Evolutionary conservation across 371 early-diverging fungal genomes (phyloP).

Genomic region (Furculomyces boomerangus): DNA sequence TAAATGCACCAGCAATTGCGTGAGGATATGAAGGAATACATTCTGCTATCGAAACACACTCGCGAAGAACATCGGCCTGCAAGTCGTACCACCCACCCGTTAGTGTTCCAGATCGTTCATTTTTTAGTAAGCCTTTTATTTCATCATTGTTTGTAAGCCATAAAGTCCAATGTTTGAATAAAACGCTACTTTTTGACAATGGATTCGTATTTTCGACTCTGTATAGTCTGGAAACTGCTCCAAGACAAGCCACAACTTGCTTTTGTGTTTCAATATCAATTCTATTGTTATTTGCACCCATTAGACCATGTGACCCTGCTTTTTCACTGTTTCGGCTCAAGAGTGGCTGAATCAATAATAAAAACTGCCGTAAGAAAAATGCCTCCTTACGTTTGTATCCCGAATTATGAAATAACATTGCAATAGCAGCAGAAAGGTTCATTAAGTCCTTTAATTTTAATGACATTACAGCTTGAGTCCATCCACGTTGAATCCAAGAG

Average conservation of each 20-base stretch:
- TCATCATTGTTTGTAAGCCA: background rate
- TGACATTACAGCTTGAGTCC: constrained; percentile 11
- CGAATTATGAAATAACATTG: constrained; percentile 7
- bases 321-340: background rate
- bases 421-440: constrained; percentile 10
- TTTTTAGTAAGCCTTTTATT: background rate
- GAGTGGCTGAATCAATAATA: constrained; percentile 15
- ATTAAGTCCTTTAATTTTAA: constrained; percentile 17
- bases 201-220: background rate
- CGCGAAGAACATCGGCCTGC: constrained; percentile 17
- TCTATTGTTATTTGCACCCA: background rate
- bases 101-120: background rate
- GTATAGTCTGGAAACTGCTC: constrained; percentile 4
- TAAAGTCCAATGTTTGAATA: background rate
- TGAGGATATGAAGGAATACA: constrained; percentile 19
- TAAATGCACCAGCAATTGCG: constrained; percentile 14
- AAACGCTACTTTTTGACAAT: background rate
- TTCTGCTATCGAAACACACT: constrained; percentile 19
- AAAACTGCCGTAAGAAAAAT: constrained; percentile 23
- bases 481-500: constrained; percentile 20
- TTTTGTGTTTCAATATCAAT: background rate
- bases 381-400: constrained; percentile 14
- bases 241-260: constrained; percentile 15
- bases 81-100: constrained; percentile 12
- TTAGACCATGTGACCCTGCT: background rate